These are phyloP conservation scores for Ceratobasidium theobromae DNA, from an alignment of 1,284 basidiomycete species.

Conservation along the genomic window DNA sequence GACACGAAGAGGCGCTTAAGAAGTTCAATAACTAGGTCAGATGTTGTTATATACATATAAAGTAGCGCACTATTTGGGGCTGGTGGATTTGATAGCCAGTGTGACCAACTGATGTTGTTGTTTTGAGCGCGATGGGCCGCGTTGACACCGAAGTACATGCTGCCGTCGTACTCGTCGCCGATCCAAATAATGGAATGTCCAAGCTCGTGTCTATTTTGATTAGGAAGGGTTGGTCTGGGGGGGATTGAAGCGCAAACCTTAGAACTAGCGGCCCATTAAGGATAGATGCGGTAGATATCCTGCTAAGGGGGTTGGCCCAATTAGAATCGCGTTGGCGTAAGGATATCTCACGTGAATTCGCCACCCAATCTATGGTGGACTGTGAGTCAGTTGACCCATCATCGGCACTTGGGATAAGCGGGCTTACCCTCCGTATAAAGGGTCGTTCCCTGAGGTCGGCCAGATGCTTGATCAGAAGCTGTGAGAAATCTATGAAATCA, in stretches of 20 bases:
- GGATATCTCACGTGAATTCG: slow-evolving; percentile 72
- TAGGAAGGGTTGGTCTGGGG: background rate
- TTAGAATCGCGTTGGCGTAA: background rate
- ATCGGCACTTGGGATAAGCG: background rate
- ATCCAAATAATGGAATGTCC: slow-evolving; percentile 78
- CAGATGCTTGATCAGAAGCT: slow-evolving; percentile 19
- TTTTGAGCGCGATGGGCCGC: slow-evolving; percentile 49
- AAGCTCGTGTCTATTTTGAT: slow-evolving; percentile 60
- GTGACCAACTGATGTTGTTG: slow-evolving; percentile 61
- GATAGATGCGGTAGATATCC: slow-evolving; percentile 76
- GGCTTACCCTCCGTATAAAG: slow-evolving; percentile 70
- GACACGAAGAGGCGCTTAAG: slow-evolving; percentile 45
- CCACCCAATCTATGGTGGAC: slow-evolving; percentile 65
- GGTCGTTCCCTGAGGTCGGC: slow-evolving; percentile 64
- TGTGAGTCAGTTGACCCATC: background rate
- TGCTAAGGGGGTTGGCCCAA: slow-evolving; percentile 41
- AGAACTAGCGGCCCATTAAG: slow-evolving; percentile 77
- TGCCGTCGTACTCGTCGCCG: slow-evolving; percentile 87
- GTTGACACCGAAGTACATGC: slow-evolving; percentile 76
- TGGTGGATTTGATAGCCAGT: slow-evolving; percentile 61
- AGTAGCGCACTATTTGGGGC: slow-evolving; percentile 33
- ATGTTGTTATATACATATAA: background rate
- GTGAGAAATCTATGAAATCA: background rate
- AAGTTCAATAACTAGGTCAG: background rate
- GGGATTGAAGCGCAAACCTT: slow-evolving; percentile 44